These are phyloP conservation scores for Ustulina deusta DNA, from an alignment of 2,329 filamentous ascomycete genomes.

Conservation along the genomic window DNA sequence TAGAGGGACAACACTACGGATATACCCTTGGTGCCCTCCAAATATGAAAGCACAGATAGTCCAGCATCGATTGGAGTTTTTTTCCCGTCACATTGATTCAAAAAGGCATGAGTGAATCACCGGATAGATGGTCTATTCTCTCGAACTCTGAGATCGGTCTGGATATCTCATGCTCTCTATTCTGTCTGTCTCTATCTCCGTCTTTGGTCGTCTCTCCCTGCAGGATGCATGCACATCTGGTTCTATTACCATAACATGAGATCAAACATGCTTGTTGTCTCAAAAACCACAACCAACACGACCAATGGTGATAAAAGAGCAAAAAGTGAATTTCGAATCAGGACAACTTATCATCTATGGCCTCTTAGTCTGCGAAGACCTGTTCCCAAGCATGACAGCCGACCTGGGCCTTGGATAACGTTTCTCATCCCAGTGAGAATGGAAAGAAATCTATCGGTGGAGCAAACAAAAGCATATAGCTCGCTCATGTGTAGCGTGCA, in stretches of 20 bases:
- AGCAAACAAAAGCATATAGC: background rate
- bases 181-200: background rate
- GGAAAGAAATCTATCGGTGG: slow-evolving; percentile 1
- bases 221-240: background rate
- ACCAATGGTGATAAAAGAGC: background rate
- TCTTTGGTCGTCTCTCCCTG: background rate
- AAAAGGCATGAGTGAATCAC: background rate
- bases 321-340: background rate
- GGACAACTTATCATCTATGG: background rate
- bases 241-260: background rate
- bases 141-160: background rate
- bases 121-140: background rate
- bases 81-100: background rate
- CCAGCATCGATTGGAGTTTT: background rate
- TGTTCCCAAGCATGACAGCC: background rate
- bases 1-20: background rate
- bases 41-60: background rate
- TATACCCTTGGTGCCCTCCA: background rate
- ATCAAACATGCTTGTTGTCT: background rate
- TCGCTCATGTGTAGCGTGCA: background rate
- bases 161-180: slow-evolving; percentile 5
- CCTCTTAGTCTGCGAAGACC: background rate
- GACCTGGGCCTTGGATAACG: background rate
- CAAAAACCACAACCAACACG: background rate
- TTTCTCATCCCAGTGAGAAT: background rate